phyloP scores from a whole-genome alignment of 31 red algal species.

The Asparagopsis taxiformis region DNA sequence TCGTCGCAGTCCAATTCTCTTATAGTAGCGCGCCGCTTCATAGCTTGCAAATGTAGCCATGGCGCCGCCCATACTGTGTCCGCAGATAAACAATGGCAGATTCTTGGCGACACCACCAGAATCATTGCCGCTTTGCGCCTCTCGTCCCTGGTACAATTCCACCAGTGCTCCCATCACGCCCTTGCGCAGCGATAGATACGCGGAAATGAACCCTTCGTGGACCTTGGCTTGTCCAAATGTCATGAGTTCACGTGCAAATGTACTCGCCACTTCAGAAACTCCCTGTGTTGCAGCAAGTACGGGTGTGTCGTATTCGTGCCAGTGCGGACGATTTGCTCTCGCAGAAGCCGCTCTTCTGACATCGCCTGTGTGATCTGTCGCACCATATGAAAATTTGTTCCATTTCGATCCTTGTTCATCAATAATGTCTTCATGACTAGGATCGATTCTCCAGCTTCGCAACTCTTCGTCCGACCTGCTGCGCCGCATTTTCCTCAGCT shows the following conservation, averaged over 20 bases:
- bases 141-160: slow-evolving; percentile 47
- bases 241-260: slow-evolving; percentile 46
- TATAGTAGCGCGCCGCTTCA: slow-evolving; percentile 66
- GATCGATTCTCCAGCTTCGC: no score
- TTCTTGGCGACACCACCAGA: slow-evolving; percentile 66
- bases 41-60: no score
- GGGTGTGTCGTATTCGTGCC: not conserved
- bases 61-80: no score
- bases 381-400: no score
- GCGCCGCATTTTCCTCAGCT: not conserved
- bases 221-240: slow-evolving; percentile 72
- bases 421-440: no score
- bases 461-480: slow-evolving; percentile 6
- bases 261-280: slow-evolving; percentile 28
- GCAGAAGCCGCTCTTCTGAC: no score
- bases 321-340: not conserved
- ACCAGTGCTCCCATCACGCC: no score
- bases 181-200: slow-evolving; percentile 51
- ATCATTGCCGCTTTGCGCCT: slow-evolving; percentile 35
- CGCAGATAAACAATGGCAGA: no score
- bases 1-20: slow-evolving; percentile 55
- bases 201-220: slow-evolving; percentile 48
- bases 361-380: no score
- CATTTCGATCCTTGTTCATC: no score
- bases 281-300: not conserved